phyloP scores from a whole-genome alignment of 2,329 filamentous ascomycete species.

The Colletotrichum cereale region DNA sequence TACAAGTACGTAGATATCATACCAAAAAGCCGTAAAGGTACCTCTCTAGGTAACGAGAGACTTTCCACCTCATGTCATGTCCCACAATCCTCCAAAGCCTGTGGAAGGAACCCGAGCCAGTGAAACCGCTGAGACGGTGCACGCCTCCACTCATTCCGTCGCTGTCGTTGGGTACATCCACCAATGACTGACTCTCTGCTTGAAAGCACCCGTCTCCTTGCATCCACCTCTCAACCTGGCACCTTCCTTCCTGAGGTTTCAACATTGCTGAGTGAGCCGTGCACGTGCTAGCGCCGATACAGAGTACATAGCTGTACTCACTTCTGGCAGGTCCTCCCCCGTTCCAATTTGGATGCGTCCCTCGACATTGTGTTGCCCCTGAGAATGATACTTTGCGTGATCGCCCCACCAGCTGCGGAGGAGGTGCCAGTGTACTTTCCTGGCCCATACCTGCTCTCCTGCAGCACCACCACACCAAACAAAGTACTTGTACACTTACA shows the following conservation, averaged over 20 bases:
- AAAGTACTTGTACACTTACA: conserved; percentile 3
- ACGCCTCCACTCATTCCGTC: conserved; percentile 13
- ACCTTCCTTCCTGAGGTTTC: not conserved
- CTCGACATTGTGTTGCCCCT: not conserved
- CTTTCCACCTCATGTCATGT: not conserved
- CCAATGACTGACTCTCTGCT: conserved; percentile 17
- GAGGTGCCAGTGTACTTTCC: not conserved
- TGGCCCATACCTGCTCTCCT: not conserved
- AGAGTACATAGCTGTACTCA: not conserved
- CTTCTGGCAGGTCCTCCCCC: not conserved
- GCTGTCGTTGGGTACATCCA: conserved; percentile 12
- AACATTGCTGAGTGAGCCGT: not conserved
- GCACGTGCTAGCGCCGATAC: not conserved
- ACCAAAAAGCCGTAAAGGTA: not conserved
- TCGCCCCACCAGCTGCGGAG: conserved; percentile 12
- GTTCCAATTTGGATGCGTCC: not conserved
- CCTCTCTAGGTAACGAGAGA: not conserved
- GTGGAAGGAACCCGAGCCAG: conserved; percentile 32
- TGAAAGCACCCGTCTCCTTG: not conserved
- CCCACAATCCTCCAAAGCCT: not conserved
- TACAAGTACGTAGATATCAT: not conserved
- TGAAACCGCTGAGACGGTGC: conserved; percentile 27
- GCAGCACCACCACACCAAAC: conserved; percentile 1
- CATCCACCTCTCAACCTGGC: conserved; percentile 8
- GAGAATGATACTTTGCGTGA: conserved; percentile 26